Conservation (phyloP, 1,284 basidiomycete genomes). For the Trichosporon asahii region DNA sequence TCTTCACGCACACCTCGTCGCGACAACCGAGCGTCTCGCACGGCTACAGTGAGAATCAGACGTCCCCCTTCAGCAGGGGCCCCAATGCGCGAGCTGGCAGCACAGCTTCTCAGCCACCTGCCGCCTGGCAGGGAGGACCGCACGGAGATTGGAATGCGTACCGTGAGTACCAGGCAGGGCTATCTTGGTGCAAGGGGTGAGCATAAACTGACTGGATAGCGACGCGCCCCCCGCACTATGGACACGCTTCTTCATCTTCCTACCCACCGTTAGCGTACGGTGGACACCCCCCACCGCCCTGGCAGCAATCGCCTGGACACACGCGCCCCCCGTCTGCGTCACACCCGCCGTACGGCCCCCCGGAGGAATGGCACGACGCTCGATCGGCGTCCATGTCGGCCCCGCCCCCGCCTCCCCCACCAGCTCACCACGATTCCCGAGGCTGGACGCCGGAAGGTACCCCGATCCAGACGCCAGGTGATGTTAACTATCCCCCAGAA, state of each 20-base stretch:
- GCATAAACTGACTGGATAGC: not conserved
- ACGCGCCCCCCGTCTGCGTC: conserved; percentile 10
- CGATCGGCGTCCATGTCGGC: not conserved
- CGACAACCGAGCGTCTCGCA: not conserved
- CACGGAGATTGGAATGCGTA: not conserved
- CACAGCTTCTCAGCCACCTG: not conserved
- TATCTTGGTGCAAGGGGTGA: not conserved
- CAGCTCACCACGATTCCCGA: conserved; percentile 1
- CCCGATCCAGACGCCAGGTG: not conserved
- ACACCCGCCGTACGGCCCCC: conserved; percentile 3
- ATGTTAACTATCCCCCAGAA: not conserved
- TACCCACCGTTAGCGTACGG: not conserved
- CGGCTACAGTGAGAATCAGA: conserved; percentile 9
- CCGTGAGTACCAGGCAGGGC: not conserved
- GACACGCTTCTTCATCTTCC: not conserved
- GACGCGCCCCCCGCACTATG: not conserved
- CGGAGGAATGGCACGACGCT: not conserved
- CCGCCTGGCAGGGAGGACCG: conserved; percentile 5
- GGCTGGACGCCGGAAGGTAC: conserved; percentile 16
- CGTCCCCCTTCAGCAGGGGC: conserved; percentile 2
- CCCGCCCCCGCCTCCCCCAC: not conserved
- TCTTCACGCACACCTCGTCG: conserved; percentile 21
- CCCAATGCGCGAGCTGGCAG: not conserved
- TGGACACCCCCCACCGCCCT: not conserved
- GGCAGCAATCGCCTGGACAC: conserved; percentile 4